Percentiles rank a stretch among this genome's conserved stretches.
Evolutionary conservation across 768 basidiomycete genomes (phyloP).

Genomic region (Ephemerocybe angulata): DNA sequence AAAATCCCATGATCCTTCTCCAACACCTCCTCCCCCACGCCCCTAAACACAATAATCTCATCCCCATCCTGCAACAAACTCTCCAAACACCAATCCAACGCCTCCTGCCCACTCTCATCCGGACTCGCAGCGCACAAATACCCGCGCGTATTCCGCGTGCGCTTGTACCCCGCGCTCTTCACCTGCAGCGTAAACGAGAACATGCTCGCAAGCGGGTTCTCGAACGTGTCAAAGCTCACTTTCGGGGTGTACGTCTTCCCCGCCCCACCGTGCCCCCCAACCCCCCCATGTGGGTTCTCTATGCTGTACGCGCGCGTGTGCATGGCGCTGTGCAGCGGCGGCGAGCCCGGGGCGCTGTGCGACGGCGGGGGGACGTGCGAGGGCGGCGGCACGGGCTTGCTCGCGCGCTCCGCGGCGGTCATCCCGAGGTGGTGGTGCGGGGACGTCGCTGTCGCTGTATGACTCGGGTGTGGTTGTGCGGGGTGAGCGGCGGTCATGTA

Average conservation of each 20-base stretch:
- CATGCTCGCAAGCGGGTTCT: constrained; percentile 76
- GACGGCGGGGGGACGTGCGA: not conserved
- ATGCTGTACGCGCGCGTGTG: too few species aligned
- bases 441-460: not conserved
- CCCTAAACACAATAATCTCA: constrained; percentile 88
- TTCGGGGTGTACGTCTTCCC: constrained; percentile 52
- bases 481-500: not conserved
- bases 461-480: not conserved
- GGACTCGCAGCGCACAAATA: constrained; percentile 87
- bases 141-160: constrained; percentile 74
- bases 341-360: not conserved
- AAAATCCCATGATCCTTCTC: constrained; percentile 75
- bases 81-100: constrained; percentile 91
- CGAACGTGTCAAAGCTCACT: constrained; percentile 86
- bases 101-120: constrained; percentile 85
- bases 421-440: not conserved
- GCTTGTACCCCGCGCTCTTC: constrained; percentile 76
- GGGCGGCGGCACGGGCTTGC: not conserved
- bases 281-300: too few species aligned
- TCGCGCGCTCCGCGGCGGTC: not conserved
- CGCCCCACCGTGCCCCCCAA: constrained; percentile 7
- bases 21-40: constrained; percentile 82
- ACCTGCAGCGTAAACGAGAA: constrained; percentile 86
- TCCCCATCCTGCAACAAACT: constrained; percentile 83
- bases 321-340: not conserved